Conservation (phyloP, 2,329 filamentous ascomycete genomes). For the Eutypella sp. region DNA sequence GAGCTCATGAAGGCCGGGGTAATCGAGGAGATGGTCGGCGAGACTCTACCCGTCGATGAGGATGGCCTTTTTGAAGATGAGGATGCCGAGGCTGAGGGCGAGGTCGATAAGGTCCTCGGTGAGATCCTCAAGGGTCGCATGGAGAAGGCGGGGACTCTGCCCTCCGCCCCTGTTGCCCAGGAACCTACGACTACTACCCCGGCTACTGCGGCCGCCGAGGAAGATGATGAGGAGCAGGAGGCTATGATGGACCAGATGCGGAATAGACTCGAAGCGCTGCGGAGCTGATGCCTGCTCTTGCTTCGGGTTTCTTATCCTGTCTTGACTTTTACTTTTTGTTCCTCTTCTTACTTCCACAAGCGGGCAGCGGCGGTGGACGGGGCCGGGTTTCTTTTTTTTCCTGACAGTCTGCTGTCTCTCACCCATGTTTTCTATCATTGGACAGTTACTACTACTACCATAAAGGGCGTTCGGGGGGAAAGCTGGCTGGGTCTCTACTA, state of each 20-base stretch:
- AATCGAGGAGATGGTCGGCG: constrained; percentile 95
- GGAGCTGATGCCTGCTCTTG: constrained; percentile 54
- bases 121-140: constrained; percentile 84
- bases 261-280: constrained; percentile 80
- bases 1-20: constrained; percentile 94
- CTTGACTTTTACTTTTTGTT: too few relatives aligned
- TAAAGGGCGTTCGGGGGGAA: too few relatives aligned
- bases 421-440: too few relatives aligned
- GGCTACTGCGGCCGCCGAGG: constrained; percentile 49
- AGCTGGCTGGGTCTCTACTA: too few relatives aligned
- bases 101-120: constrained; percentile 89
- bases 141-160: constrained; percentile 56
- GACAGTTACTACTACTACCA: too few relatives aligned
- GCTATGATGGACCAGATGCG: constrained; percentile 93
- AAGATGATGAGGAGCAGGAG: constrained; percentile 82
- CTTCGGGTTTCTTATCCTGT: too few relatives aligned
- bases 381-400: too few relatives aligned
- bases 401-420: too few relatives aligned
- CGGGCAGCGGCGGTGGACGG: too few relatives aligned
- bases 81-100: constrained; percentile 68
- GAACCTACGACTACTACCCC: constrained; percentile 47
- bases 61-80: constrained; percentile 67
- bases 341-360: too few relatives aligned
- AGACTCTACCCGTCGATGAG: constrained; percentile 72
- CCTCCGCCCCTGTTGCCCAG: constrained; percentile 48